Base-by-base conservation (phyloP, 164 flowering plant species). In the Cinnamomum micranthum region DNA sequence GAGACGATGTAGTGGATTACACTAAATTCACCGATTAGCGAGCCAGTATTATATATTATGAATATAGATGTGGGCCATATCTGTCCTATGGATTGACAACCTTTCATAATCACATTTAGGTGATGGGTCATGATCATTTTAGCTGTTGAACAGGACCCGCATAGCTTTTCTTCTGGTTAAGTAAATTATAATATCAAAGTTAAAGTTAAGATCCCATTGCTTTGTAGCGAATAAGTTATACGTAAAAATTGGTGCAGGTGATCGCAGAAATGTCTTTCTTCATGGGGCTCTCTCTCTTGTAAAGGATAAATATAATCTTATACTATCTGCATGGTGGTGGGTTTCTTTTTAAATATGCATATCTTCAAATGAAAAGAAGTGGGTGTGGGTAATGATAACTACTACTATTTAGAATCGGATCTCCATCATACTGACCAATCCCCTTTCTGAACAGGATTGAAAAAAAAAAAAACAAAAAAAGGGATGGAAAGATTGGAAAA, bases 281-380 rank as follows among this genome's bases (percentile, higher is more conserved):
- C 69, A 14, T 23, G 5, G 31, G n/a, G n/a, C n/a, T 20, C 15
- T 13, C 67, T 25, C 67, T 13, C 33, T 25, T 17, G 0, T 31
- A 9, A 3, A 67, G 6, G 28, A 25, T 33, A 6, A 19, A 67
- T 28, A 17, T 66, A 31, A 66, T 66, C 14, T 64, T 25, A 2
- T 67, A 27, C 27, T 27, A 67, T 31, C 31, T 67, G 69, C 69
- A 67, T 67, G 69, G 69, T 67, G 69, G 69, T 67, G 17, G 69
- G 69, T 67, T 33, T 27, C 63, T 1, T 17, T 59, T 28, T 13
- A 64, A 64, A 64, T 20, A 64, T 64, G 67, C 67, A 12, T 64
- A 35, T 35, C 25, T 60, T 23, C 62, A 25, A 25, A 15, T 22
- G 68, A 55, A 7, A 22, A 4, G 25, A 25, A 23, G 24, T 25